Percentiles rank a stretch among this genome's conserved stretches.
Evolutionary conservation across 73 alveolate species (phyloP).

Genomic region (Paramecium primaurelia): DNA sequence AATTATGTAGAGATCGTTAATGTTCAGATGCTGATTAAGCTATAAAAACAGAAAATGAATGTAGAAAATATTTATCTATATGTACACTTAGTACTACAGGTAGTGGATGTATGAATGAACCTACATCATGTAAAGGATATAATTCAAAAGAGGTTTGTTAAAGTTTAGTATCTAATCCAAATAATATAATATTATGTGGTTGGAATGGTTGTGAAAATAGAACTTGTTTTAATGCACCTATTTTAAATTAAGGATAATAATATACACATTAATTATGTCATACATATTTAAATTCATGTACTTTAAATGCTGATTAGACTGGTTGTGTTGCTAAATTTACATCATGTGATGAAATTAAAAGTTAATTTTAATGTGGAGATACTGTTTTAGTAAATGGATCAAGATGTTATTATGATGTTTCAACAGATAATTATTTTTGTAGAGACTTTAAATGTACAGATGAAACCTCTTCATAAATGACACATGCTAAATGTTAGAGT

Average conservation of each 20-base stretch:
- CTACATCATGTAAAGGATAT: neutral
- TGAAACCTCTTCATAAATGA: neutral
- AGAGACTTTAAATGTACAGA: neutral
- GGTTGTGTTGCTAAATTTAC: neutral
- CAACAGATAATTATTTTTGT: neutral
- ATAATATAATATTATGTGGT: neutral
- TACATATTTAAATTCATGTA: neutral
- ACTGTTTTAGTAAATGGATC: neutral
- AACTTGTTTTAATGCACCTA: neutral
- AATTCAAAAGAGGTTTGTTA: neutral
- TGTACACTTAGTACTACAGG: neutral
- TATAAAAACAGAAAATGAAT: neutral
- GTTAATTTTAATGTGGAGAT: neutral
- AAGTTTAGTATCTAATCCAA: neutral
- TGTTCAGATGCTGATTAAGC: neutral
- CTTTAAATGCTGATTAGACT: neutral
- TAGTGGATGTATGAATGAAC: neutral
- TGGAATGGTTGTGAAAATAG: conserved; percentile 39
- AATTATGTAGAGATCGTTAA: neutral
- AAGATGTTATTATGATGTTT: neutral
- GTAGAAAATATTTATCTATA: neutral
- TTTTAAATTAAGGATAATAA: neutral
- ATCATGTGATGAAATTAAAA: neutral
- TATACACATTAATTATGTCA: neutral
- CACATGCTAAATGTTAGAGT: neutral